These are phyloP conservation scores for Diaporthe batatas DNA, from an alignment of 2,329 filamentous ascomycete genomes.

Conservation along the genomic window DNA sequence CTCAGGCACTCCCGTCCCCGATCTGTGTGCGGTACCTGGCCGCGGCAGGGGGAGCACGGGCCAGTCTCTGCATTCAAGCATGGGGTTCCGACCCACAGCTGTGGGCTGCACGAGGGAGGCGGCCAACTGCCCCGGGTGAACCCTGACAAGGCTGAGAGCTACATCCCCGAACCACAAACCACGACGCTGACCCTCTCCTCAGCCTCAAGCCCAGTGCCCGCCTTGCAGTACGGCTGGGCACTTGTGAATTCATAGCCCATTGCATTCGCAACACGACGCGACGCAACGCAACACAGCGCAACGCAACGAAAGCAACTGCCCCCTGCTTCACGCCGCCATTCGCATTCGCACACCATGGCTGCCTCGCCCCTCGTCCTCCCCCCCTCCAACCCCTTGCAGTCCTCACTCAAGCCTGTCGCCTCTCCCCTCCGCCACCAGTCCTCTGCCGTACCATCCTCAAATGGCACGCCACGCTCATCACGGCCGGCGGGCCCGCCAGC, in stretches of 20 bases:
- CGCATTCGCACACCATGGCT: constrained; percentile 53
- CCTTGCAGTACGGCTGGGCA: not conserved
- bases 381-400: constrained; percentile 40
- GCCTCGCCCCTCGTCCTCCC: constrained; percentile 60
- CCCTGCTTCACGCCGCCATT: not conserved
- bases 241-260: too few species aligned
- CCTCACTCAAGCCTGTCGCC: constrained; percentile 40
- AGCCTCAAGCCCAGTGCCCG: not conserved
- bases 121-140: not conserved
- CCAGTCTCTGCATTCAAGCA: not conserved
- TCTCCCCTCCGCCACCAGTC: constrained; percentile 48
- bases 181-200: not conserved
- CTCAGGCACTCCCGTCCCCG: constrained; percentile 10
- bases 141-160: constrained; percentile 5
- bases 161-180: not conserved
- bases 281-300: not conserved
- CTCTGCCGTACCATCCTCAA: constrained; percentile 47
- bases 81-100: too few species aligned
- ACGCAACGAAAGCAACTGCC: too few species aligned
- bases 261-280: not conserved
- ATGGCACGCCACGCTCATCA: constrained; percentile 46
- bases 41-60: not conserved
- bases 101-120: constrained; percentile 11
- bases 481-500: constrained; percentile 37
- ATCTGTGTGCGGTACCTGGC: not conserved